A percentile compares a stretch with the other conserved stretches of the same genome.
phyloP scores from a whole-genome alignment of 441 rosid genomes.

The Mallotus japonicus region DNA sequence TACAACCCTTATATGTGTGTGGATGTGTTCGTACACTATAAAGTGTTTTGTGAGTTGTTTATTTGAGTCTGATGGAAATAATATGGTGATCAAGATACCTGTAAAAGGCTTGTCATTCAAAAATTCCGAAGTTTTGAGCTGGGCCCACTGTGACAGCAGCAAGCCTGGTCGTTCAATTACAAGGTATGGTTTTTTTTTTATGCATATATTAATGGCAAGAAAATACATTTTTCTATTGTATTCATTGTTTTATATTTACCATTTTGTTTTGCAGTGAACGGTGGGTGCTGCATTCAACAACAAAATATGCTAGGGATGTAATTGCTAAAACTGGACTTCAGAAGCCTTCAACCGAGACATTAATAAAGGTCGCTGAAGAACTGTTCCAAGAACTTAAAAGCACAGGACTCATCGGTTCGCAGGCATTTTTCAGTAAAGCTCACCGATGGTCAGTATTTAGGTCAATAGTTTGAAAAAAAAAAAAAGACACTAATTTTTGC shows the following conservation, averaged over 20 bases:
- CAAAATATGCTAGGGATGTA: slow-evolving; percentile 51
- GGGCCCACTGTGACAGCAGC: slow-evolving; percentile 74
- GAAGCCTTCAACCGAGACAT: slow-evolving; percentile 57
- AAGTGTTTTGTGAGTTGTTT: too few relatives aligned
- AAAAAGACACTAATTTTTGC: too few relatives aligned
- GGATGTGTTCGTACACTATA: too few relatives aligned
- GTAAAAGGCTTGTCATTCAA: slow-evolving; percentile 60
- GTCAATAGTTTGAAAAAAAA: not conserved
- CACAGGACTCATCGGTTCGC: slow-evolving; percentile 49
- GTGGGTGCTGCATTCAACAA: slow-evolving; percentile 80
- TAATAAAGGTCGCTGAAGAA: slow-evolving; percentile 57
- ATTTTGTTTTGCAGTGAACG: slow-evolving; percentile 44
- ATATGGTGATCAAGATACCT: slow-evolving; percentile 50
- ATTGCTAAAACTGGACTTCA: slow-evolving; percentile 59
- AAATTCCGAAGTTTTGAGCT: slow-evolving; percentile 59
- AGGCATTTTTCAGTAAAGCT: slow-evolving; percentile 73
- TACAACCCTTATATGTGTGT: not conserved
- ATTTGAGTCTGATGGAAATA: slow-evolving; percentile 12
- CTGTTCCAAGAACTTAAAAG: slow-evolving; percentile 58
- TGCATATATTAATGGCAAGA: not conserved
- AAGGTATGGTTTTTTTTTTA: slow-evolving; percentile 33
- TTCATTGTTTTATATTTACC: not conserved
- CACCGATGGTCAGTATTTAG: slow-evolving; percentile 67
- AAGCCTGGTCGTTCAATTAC: slow-evolving; percentile 72
- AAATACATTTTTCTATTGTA: slow-evolving; percentile 3